These are phyloP conservation scores for Xylariaceae sp. DNA, from an alignment of 2,329 filamentous ascomycete genomes.

Conservation along the genomic window DNA sequence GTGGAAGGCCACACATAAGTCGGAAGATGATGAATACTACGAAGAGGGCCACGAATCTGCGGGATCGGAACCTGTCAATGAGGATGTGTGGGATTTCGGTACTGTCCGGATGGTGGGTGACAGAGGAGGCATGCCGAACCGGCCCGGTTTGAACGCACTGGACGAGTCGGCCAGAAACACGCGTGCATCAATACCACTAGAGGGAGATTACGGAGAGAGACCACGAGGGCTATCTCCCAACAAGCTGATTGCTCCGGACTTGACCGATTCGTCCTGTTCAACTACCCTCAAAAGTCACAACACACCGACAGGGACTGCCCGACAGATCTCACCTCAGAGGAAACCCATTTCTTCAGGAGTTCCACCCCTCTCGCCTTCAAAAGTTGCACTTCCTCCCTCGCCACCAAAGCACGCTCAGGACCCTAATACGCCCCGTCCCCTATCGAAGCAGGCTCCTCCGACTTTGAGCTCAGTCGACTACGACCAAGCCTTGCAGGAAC, in stretches of 20 bases:
- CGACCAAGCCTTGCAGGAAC: conserved; percentile 56
- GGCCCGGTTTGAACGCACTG: conserved; percentile 64
- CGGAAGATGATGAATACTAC: conserved; percentile 62
- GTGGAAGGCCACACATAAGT: conserved; percentile 79
- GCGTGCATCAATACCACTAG: conserved; percentile 53
- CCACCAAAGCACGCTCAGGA: conserved; percentile 45
- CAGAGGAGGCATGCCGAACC: conserved; percentile 51
- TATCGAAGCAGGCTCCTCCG: conserved; percentile 43
- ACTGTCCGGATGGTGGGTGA: conserved; percentile 80
- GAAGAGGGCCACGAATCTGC: conserved; percentile 54
- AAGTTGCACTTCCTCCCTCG: conserved; percentile 57
- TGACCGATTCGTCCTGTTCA: conserved; percentile 38
- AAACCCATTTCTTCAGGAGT: conserved; percentile 43
- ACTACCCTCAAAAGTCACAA: conserved; percentile 53
- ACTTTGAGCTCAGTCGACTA: conserved; percentile 54
- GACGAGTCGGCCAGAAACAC: conserved; percentile 79
- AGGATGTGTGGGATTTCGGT: conserved; percentile 98
- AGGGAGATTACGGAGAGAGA: conserved; percentile 52
- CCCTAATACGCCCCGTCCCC: conserved; percentile 43
- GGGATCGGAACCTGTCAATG: conserved; percentile 57
- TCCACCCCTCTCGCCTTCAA: conserved; percentile 49
- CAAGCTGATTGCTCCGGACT: conserved; percentile 46
- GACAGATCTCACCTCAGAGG: conserved; percentile 58
- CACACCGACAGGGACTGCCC: conserved; percentile 44
- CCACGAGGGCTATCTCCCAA: conserved; percentile 48